Evolutionary conservation across 2,329 filamentous ascomycete genomes (phyloP).

Genomic region (Talaromyces sp.): DNA sequence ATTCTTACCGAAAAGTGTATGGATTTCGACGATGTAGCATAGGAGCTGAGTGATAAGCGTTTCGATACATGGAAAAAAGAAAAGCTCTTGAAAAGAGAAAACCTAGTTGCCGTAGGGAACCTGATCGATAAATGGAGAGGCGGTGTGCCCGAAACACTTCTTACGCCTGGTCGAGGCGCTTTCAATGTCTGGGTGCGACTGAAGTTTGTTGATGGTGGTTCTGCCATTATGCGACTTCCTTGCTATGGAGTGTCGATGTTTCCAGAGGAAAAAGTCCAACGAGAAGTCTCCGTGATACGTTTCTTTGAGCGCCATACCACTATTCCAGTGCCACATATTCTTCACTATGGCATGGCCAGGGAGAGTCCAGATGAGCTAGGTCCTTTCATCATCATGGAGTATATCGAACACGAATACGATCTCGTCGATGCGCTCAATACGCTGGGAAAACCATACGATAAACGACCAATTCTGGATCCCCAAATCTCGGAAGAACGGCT

Average conservation of each 20-base stretch:
- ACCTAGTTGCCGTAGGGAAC: too few relatives aligned
- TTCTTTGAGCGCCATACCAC: slow-evolving; percentile 20
- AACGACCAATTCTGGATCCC: slow-evolving; percentile 3
- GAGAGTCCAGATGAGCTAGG: background rate
- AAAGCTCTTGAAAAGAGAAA: too few relatives aligned
- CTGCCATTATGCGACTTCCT: slow-evolving; percentile 24
- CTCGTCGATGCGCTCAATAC: background rate
- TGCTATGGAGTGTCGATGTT: slow-evolving; percentile 20
- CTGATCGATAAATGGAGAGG: slow-evolving; percentile 12
- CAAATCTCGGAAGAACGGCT: slow-evolving; percentile 16
- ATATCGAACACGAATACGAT: background rate
- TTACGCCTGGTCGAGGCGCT: slow-evolving; percentile 20
- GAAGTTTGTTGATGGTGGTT: slow-evolving; percentile 18
- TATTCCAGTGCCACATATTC: slow-evolving; percentile 16
- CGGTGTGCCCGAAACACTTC: slow-evolving; percentile 15
- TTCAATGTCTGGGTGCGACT: slow-evolving; percentile 29
- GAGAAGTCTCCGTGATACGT: slow-evolving; percentile 22
- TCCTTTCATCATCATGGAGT: background rate
- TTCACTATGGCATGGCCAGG: background rate
- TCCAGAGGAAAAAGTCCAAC: slow-evolving; percentile 23
- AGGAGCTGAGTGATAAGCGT: slow-evolving; percentile 11
- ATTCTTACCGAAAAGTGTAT: slow-evolving; percentile 12
- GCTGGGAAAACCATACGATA: background rate
- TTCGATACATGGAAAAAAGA: background rate
- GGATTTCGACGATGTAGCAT: slow-evolving; percentile 15